Evolutionary conservation across 2,329 filamentous ascomycete genomes (phyloP), one percentile per base, ranked within the genome.

Genomic region (Xylaria sp.): DNA sequence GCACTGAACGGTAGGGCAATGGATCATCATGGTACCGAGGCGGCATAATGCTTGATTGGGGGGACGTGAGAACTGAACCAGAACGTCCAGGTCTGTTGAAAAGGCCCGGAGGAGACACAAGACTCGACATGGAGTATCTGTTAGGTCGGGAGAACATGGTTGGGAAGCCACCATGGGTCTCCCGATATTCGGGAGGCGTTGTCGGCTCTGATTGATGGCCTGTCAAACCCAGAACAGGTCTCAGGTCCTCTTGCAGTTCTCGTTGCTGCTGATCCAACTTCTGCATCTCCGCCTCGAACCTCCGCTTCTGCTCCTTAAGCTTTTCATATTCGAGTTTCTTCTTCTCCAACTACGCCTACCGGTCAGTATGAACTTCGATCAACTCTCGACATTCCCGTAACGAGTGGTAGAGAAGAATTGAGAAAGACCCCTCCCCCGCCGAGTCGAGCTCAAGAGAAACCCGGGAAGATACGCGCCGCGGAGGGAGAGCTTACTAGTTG

Each of bases 161-260:
- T 65, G 92, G 90, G 76, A 97, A 95, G 52, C 91, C 91, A 70
- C 89, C 85, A 67, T 80, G 80, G 13, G 83, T 89, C 73, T 97
- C 94, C 75, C 90, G 91, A 80, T 96, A 95, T 80, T 98, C 96
- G 39, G 96, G 96, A 25, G 96, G 96, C 25, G 96, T 99, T 1
- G 96, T 98, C 18, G 96, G 96, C 82, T 98, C 95, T 75, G 93
- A 97, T 79, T 97, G 93, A 76, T 94, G 92, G 63, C 92, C 92
- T 69, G 89, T 85, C 70, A 86, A 82, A 75, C 86, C 79, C 67
- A 81, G 84, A 75, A 73, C 79, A 73, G 80, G 83, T 67, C 86
- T 85, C 66, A 97, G 86, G 74, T 96, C 92, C 75, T 94, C 91
- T 76, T 94, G 91, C 83, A 98, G 92, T 79, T 93, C 90, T 71